Conservation (phyloP, 345 rosid genomes). For the Populus deltoides region DNA sequence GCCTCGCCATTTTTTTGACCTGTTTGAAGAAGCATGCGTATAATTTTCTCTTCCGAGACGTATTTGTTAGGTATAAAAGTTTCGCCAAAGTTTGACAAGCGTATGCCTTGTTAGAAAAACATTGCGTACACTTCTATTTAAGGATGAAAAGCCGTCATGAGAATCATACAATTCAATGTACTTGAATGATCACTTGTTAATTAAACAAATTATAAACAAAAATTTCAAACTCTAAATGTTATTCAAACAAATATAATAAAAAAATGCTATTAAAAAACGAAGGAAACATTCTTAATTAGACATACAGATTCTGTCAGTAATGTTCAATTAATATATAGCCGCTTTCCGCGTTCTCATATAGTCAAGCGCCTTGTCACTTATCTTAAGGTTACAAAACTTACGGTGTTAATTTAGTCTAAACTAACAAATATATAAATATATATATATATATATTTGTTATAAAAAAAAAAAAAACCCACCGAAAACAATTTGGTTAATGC, state of each 20-base stretch:
- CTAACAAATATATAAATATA: not conserved
- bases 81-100: conserved; percentile 30
- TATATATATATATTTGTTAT: too few relatives aligned
- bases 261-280: too few relatives aligned
- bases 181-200: conserved; percentile 7
- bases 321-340: not conserved
- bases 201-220: not conserved
- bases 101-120: conserved; percentile 13
- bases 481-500: not conserved
- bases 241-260: not conserved
- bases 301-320: not conserved
- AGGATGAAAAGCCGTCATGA: conserved; percentile 1
- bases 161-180: conserved; percentile 22
- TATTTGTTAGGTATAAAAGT: conserved; percentile 35
- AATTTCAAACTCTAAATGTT: not conserved
- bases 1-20: conserved; percentile 1
- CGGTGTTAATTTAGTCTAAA: not conserved
- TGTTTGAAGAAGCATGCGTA: conserved; percentile 14
- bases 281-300: not conserved
- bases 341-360: not conserved
- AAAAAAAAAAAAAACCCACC: too few relatives aligned
- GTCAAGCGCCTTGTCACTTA: not conserved
- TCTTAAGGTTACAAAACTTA: not conserved
- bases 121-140: not conserved
- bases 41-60: not conserved